These are phyloP conservation scores for Suhomyces sp. DNA, from an alignment of 805 yeast genomes.

Conservation along the genomic window DNA sequence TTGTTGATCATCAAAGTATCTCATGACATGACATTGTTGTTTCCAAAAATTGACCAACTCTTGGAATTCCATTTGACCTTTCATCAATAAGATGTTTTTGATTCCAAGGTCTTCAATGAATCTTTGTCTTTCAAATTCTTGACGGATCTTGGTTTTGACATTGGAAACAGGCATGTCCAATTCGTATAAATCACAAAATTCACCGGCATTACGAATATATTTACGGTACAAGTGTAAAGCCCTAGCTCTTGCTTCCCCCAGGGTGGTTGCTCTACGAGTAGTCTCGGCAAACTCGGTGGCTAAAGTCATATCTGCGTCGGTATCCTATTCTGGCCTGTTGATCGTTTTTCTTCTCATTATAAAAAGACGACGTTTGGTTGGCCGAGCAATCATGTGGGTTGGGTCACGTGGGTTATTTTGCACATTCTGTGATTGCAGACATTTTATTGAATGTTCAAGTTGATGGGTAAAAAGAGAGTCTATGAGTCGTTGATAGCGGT, in stretches of 20 bases:
- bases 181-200: constrained; percentile 62
- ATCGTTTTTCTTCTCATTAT: neutral
- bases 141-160: constrained; percentile 80
- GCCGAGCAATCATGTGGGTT: constrained; percentile 6
- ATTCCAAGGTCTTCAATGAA: constrained; percentile 65
- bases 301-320: constrained; percentile 43
- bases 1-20: constrained; percentile 70
- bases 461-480: neutral
- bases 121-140: constrained; percentile 84
- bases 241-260: constrained; percentile 59
- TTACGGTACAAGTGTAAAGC: constrained; percentile 71
- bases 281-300: constrained; percentile 86
- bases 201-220: constrained; percentile 61
- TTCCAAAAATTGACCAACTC: constrained; percentile 88
- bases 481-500: neutral
- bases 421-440: neutral
- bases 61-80: constrained; percentile 90
- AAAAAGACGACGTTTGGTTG: constrained; percentile 14
- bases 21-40: constrained; percentile 80
- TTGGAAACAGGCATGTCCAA: constrained; percentile 74
- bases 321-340: constrained; percentile 2
- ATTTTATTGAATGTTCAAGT: neutral
- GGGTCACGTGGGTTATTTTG: neutral
- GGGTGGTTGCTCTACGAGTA: constrained; percentile 61
- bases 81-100: constrained; percentile 66